phyloP scores from a whole-genome alignment of 345 rosid species.

The Salix koriyanagi region DNA sequence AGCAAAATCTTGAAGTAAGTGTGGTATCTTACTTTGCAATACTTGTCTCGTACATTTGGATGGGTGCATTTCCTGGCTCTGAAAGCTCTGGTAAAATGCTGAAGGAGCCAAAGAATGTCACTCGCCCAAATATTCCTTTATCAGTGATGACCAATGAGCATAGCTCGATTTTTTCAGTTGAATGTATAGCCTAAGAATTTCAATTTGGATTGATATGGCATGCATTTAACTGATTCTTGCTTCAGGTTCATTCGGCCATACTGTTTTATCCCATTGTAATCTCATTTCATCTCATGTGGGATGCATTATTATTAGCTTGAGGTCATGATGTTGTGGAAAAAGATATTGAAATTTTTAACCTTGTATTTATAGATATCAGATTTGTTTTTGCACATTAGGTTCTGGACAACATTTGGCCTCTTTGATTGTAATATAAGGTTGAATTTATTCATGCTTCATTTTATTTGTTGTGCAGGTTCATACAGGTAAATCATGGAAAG shows the following conservation, averaged over 20 bases:
- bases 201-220: neutral
- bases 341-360: neutral
- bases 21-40: neutral
- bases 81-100: neutral
- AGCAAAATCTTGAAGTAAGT: conserved; percentile 44
- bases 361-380: neutral
- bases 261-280: neutral
- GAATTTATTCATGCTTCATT: neutral
- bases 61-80: neutral
- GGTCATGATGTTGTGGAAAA: neutral
- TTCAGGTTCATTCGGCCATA: neutral
- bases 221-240: neutral
- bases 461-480: conserved; percentile 35
- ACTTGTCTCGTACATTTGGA: neutral
- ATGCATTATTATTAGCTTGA: neutral
- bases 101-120: neutral
- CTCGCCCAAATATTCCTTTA: neutral
- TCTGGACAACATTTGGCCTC: neutral
- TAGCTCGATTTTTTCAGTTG: neutral
- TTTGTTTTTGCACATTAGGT: neutral
- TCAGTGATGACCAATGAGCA: neutral
- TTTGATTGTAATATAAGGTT: neutral
- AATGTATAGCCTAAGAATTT: neutral
- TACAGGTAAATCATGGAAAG: conserved; percentile 42
- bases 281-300: neutral